phyloP scores from a whole-genome alignment of 2,329 filamentous ascomycete species.

The Coniella lustricola region DNA sequence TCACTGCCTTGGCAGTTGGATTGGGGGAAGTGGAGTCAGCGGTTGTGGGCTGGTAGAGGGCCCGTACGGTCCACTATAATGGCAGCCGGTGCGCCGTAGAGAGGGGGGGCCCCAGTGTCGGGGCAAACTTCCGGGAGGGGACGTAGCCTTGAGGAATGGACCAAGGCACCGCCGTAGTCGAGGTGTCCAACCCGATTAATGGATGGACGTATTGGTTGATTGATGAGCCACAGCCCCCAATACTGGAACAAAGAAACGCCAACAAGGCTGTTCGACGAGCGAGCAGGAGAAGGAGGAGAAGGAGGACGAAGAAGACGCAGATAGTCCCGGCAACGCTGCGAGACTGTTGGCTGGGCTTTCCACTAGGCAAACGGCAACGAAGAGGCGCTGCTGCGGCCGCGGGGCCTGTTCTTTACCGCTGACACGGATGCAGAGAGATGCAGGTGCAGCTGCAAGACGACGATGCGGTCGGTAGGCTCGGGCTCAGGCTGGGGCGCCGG shows the following conservation, averaged over 20 bases:
- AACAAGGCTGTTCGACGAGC: too few relatives aligned
- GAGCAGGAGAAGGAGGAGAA: too few relatives aligned
- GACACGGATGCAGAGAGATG: not conserved
- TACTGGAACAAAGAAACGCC: too few relatives aligned
- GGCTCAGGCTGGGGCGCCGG: too few relatives aligned
- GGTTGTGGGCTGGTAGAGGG: not conserved
- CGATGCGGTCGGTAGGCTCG: not conserved
- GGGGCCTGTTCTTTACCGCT: not conserved
- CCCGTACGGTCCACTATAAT: not conserved
- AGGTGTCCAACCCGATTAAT: too few relatives aligned
- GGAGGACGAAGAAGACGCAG: too few relatives aligned
- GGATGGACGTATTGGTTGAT: too few relatives aligned
- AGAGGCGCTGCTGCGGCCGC: not conserved
- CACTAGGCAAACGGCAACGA: not conserved
- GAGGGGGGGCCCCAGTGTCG: slow-evolving; percentile 1
- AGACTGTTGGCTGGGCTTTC: too few relatives aligned
- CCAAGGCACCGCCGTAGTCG: too few relatives aligned
- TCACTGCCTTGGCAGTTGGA: not conserved
- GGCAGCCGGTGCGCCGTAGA: not conserved
- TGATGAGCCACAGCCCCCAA: too few relatives aligned
- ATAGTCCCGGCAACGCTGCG: too few relatives aligned
- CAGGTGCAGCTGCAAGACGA: not conserved
- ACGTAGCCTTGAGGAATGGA: not conserved
- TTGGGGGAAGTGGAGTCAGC: not conserved
- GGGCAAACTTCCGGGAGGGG: slow-evolving; percentile 5